These are phyloP conservation scores for Acacia confusa DNA, from an alignment of 306 rosid species.

Conservation along the genomic window DNA sequence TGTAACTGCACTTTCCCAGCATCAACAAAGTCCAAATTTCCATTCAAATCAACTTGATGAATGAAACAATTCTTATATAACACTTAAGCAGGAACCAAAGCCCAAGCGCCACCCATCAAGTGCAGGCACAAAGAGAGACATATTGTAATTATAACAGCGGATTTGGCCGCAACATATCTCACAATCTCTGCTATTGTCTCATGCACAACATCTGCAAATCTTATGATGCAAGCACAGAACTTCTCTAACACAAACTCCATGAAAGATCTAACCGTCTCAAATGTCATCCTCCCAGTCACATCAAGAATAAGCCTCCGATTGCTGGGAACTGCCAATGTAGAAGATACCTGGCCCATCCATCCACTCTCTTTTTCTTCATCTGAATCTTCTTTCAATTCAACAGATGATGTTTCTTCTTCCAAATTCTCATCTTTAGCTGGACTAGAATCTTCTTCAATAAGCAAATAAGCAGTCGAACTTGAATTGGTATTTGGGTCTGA, in stretches of 20 bases:
- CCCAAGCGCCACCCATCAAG: conserved; percentile 51
- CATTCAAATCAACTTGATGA: conserved; percentile 8
- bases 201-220: conserved; percentile 41
- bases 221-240: conserved; percentile 46
- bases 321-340: conserved; percentile 52
- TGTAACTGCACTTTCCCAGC: conserved; percentile 20
- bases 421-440: conserved; percentile 19
- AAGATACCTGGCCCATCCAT: conserved; percentile 43
- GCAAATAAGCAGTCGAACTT: conserved; percentile 24
- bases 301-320: conserved; percentile 46
- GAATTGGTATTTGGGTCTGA: conserved; percentile 34
- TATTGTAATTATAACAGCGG: conserved; percentile 49
- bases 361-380: conserved; percentile 29
- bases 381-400: neutral
- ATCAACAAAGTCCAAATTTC: conserved; percentile 9
- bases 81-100: conserved; percentile 49
- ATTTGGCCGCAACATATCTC: conserved; percentile 57
- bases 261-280: conserved; percentile 68
- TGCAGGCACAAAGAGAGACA: conserved; percentile 68
- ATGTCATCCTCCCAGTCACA: conserved; percentile 60
- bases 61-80: conserved; percentile 5
- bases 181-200: conserved; percentile 57
- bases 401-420: conserved; percentile 17
- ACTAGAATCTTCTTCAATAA: conserved; percentile 25
- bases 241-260: conserved; percentile 60